phyloP scores from a whole-genome alignment of 306 rosid species.

The Rosa chinensis region DNA sequence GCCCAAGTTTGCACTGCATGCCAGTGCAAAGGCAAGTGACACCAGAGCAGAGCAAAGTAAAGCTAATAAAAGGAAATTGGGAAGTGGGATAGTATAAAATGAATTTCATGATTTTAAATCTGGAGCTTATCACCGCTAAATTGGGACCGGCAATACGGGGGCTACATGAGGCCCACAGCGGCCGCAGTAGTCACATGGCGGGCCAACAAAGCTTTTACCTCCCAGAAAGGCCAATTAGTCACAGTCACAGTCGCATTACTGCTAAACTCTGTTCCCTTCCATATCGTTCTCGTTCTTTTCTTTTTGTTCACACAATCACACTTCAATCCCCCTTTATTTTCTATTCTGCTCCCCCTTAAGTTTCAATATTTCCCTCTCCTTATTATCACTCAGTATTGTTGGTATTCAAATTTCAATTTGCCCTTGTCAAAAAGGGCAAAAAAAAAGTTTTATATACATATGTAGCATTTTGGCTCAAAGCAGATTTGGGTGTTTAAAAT shows the following conservation, averaged over 20 bases:
- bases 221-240: not conserved
- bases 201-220: conserved; percentile 1
- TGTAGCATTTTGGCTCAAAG: not conserved
- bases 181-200: conserved; percentile 5
- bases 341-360: not conserved
- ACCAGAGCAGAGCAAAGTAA: not conserved
- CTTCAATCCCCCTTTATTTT: not conserved
- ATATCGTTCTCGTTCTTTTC: not conserved
- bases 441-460: no score
- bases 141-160: not conserved
- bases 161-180: not conserved
- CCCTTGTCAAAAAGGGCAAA: no score
- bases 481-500: not conserved
- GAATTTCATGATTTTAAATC: not conserved
- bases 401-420: not conserved
- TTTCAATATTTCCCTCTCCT: not conserved
- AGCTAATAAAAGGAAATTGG: not conserved
- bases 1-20: conserved; percentile 15
- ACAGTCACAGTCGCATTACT: not conserved
- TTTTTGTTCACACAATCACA: not conserved
- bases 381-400: not conserved
- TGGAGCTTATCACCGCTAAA: not conserved
- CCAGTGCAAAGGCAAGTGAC: not conserved
- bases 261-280: not conserved
- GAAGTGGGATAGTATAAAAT: not conserved